Evolutionary conservation across 2,329 filamentous ascomycete species (phyloP), one percentile per base, ranked within the genome.

Genomic region (Scedosporium aurantiacum): DNA sequence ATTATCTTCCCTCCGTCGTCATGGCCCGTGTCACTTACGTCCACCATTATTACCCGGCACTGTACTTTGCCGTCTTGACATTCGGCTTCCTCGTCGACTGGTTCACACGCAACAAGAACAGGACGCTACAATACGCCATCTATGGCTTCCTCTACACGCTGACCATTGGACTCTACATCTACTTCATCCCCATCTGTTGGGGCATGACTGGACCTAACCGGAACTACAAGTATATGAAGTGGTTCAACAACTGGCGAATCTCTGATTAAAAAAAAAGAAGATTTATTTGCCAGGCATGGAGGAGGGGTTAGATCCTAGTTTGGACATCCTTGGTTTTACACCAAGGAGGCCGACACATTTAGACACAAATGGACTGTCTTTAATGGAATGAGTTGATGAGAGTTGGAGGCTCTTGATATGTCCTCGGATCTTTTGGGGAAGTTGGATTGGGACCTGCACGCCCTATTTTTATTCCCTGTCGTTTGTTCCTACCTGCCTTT

Each of bases 1-100:
- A 99, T 77, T 99, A 97, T 73, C 77, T 96, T 64, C 94, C 94
- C 0, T 99, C 97, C 75, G 84, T 96, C 69, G 85, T 94, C 70
- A 99, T 99, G 95, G 94, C 91, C 10, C 90, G 94, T 81, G 94
- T 99, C 64, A 99, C 94, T 16, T 99, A 99, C 70, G 94, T 99
- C 61, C 94, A 99, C 75, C 94, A 99, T 78, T 99, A 99, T 80
- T 99, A 97, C 75, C 94, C 94, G 10, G 94, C 94, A 8, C 84
- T 99, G 10, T 99, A 97, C 79, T 99, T 97, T 73, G 92, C 94
- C 68, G 96, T 99, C 66, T 79, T 99, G 55, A 85, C 84, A 16
- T 85, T 92, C 64, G 93, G 92, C 60, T 99, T 99, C 81, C 82
- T 91, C 67, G 76, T 89, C 61, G 91, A 97, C 74, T 97, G 90